Conservation (phyloP, 176 grass and related monocot species). For the Guadua angustifolia region DNA sequence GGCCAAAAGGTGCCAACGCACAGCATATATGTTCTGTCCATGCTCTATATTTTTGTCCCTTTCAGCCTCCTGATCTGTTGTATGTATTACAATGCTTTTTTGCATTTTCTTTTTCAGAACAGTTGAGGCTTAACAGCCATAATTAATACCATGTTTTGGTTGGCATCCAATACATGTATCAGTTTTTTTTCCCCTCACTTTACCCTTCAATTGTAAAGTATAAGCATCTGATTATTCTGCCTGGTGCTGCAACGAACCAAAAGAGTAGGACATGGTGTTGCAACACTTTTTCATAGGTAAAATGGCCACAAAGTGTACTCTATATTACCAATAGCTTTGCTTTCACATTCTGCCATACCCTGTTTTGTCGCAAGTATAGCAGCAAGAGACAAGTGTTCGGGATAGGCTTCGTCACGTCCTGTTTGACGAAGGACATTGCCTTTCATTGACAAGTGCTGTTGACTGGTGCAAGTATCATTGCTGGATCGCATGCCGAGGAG, state of each 20-base stretch:
- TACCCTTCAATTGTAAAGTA: conserved; percentile 8
- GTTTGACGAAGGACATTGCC: neutral
- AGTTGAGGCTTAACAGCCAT: conserved; percentile 41
- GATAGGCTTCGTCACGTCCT: neutral
- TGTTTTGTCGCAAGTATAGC: neutral
- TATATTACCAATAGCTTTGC: neutral
- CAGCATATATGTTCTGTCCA: neutral
- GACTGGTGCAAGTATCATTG: conserved; percentile 1
- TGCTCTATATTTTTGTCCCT: conserved; percentile 36
- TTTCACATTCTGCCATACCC: neutral
- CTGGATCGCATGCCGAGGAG: conserved; percentile 30
- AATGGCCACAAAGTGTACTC: neutral
- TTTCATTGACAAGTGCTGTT: conserved; percentile 5
- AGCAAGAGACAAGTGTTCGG: neutral
- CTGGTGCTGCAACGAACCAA: neutral
- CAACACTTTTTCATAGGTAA: neutral
- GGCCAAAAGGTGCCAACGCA: conserved; percentile 12
- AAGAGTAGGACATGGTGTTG: neutral
- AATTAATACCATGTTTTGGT: conserved; percentile 53
- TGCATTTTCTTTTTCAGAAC: conserved; percentile 30
- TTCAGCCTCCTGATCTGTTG: conserved; percentile 39
- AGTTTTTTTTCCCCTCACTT: neutral
- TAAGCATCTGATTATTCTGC: neutral
- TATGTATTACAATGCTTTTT: conserved; percentile 20
- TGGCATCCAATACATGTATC: neutral